Evolutionary conservation across 2,329 filamentous ascomycete genomes (phyloP), one percentile per base, ranked within the genome.

Genomic region (Phyllachora maydis): DNA sequence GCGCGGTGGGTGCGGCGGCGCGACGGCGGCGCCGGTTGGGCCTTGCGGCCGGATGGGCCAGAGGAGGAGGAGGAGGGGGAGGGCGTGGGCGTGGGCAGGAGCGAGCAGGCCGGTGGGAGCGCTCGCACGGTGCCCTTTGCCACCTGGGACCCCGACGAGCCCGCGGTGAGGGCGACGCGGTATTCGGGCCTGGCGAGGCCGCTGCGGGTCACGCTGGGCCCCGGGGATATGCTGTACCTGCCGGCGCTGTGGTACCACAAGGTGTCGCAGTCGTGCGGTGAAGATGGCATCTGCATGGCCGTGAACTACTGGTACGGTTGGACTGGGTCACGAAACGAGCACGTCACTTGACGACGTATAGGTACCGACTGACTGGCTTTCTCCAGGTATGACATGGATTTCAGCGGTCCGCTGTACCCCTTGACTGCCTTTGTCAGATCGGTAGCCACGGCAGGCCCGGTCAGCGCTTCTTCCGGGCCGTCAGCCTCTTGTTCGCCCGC

Each of bases 241-340:
- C 78, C 78, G 5, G 69, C 74, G 5, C 63, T 83, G 56, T 88
- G 78, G 78, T 79, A 77, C 40, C 78, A 88, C 41, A 82, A 85
- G 41, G 78, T 88, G 4, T 67, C 63, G 5, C 78, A 88, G 40
- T 68, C 61, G 3, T 69, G 65, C 32, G 57, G 56, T 0, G 50
- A 64, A 1, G 74, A 82, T 31, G 72, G 70, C 0, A 65, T 83
- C 16, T 79, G 76, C 19, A 66, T 75, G 26, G 75, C 78, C 2
- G 68, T 82, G 18, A 88, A 88, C 37, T 85, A 85, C 43, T 88
- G 78, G 73, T 73, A 44, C 39, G 22, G n/a, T n/a, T n/a, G n/a
- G n/a, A n/a, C n/a, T n/a, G n/a, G n/a, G n/a, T n/a, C n/a, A n/a
- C n/a, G n/a, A n/a, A n/a, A n/a, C n/a, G n/a, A n/a, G n/a, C n/a